Percentiles rank a stretch among this genome's conserved stretches.
Conservation (phyloP, 352 stramenopile genomes). For the Globisporangium splendens region DNA sequence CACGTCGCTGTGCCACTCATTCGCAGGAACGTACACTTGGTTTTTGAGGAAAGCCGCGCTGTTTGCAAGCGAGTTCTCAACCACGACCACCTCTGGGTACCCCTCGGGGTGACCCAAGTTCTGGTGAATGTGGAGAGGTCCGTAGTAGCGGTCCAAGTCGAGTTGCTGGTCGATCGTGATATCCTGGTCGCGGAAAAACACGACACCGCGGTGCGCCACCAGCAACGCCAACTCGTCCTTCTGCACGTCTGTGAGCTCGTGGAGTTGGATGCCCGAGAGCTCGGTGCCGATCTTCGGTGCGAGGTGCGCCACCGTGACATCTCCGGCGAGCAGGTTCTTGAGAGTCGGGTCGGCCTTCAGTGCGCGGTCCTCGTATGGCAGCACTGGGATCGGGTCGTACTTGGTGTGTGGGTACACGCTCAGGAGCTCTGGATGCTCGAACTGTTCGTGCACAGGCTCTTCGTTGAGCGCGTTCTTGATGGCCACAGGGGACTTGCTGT, state of each 20-base stretch:
- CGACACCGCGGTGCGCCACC: constrained; percentile 14
- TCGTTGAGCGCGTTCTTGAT: constrained; percentile 17
- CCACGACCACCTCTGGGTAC: constrained; percentile 20
- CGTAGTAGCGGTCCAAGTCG: constrained; percentile 23
- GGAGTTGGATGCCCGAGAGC: constrained; percentile 19
- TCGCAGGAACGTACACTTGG: constrained; percentile 9
- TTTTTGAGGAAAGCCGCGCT: constrained; percentile 11
- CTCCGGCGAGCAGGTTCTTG: too few relatives aligned
- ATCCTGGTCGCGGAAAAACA: constrained; percentile 22
- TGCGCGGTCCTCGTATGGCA: constrained; percentile 2
- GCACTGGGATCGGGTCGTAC: constrained; percentile 26
- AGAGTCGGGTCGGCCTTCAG: too few relatives aligned
- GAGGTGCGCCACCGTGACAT: too few relatives aligned
- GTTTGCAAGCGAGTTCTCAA: constrained; percentile 15
- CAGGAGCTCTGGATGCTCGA: constrained; percentile 18
- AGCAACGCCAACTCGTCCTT: constrained; percentile 19
- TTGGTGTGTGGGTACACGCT: constrained; percentile 23
- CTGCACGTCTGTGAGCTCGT: constrained; percentile 29
- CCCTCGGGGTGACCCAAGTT: constrained; percentile 21
- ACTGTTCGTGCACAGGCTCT: constrained; percentile 2
- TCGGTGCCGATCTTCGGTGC: too few relatives aligned
- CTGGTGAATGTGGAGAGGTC: constrained; percentile 28
- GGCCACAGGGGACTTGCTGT: background rate
- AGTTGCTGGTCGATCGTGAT: constrained; percentile 22
- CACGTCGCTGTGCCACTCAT: constrained; percentile 27